phyloP scores from a whole-genome alignment of 768 basidiomycete genomes.

The Tulasnella sp. region DNA sequence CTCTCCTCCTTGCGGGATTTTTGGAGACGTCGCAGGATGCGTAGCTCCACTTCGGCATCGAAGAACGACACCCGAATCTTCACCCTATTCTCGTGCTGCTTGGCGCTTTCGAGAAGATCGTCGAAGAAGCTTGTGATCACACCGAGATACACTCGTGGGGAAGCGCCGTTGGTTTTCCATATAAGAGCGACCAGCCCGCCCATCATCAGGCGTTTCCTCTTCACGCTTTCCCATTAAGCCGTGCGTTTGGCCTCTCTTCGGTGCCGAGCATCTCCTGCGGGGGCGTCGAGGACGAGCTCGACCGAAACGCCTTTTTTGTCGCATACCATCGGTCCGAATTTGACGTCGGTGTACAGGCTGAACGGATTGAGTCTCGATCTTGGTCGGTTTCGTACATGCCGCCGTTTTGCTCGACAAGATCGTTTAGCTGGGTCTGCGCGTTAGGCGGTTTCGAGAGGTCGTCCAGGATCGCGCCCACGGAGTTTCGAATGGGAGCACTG shows the following conservation, averaged over 20 bases:
- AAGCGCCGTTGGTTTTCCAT: neutral
- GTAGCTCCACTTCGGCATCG: conserved; percentile 53
- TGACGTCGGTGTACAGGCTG: conserved; percentile 31
- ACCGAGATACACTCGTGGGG: conserved; percentile 48
- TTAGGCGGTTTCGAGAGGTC: conserved; percentile 39
- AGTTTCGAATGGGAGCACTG: too few relatives aligned
- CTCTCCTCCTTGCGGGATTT: neutral
- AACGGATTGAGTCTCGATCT: conserved; percentile 26
- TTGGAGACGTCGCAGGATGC: conserved; percentile 32
- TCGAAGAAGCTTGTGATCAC: conserved; percentile 42
- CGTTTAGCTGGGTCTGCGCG: conserved; percentile 20
- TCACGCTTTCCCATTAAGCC: conserved; percentile 59
- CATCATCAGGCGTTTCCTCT: conserved; percentile 54
- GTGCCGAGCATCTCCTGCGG: conserved; percentile 54
- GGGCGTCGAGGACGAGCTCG: conserved; percentile 47
- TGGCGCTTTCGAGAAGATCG: conserved; percentile 49
- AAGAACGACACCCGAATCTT: conserved; percentile 58
- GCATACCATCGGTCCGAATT: conserved; percentile 12
- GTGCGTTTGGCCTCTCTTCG: conserved; percentile 40
- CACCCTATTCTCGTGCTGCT: conserved; percentile 37
- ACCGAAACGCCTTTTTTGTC: conserved; percentile 48
- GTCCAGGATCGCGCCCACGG: conserved; percentile 47
- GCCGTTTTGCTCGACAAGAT: conserved; percentile 29
- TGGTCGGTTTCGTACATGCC: conserved; percentile 31
- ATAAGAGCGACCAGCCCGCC: conserved; percentile 61